These are phyloP conservation scores for Melanomma pulvis-pyrius DNA, from an alignment of 495 filamentous ascomycete species.

Conservation along the genomic window DNA sequence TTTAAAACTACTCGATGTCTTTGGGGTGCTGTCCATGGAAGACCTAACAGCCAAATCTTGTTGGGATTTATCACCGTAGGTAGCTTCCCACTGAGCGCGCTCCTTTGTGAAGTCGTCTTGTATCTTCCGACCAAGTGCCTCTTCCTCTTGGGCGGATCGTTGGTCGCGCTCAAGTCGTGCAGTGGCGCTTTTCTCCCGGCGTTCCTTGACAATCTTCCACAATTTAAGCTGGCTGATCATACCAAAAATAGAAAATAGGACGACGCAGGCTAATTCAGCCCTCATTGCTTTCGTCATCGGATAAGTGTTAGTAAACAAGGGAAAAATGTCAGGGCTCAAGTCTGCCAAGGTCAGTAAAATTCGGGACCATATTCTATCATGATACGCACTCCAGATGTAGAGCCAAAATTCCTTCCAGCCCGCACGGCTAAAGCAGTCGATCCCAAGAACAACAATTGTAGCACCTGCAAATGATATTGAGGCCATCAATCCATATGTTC, in stretches of 20 bases:
- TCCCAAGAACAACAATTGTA: conserved; percentile 75
- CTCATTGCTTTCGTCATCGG: conserved; percentile 84
- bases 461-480: conserved; percentile 80
- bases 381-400: conserved; percentile 76
- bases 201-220: conserved; percentile 83
- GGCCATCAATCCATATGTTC: conserved; percentile 73
- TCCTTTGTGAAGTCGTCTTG: conserved; percentile 70
- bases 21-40: conserved; percentile 57
- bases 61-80: conserved; percentile 63
- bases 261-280: conserved; percentile 78
- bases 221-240: conserved; percentile 82
- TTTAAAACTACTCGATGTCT: conserved; percentile 46
- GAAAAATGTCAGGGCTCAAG: conserved; percentile 79
- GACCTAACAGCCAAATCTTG: conserved; percentile 58
- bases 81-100: conserved; percentile 75
- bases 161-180: conserved; percentile 59
- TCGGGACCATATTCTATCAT: conserved; percentile 36
- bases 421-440: conserved; percentile 88
- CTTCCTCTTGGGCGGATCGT: conserved; percentile 69
- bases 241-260: conserved; percentile 73
- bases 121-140: conserved; percentile 65
- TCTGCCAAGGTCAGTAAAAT: conserved; percentile 45
- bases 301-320: conserved; percentile 72
- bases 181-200: conserved; percentile 63
- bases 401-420: conserved; percentile 96